A percentile compares a stretch with the other conserved stretches of the same genome.
Evolutionary conservation across 2,329 filamentous ascomycete genomes (phyloP).

Genomic region (Trichoderma hamatum): DNA sequence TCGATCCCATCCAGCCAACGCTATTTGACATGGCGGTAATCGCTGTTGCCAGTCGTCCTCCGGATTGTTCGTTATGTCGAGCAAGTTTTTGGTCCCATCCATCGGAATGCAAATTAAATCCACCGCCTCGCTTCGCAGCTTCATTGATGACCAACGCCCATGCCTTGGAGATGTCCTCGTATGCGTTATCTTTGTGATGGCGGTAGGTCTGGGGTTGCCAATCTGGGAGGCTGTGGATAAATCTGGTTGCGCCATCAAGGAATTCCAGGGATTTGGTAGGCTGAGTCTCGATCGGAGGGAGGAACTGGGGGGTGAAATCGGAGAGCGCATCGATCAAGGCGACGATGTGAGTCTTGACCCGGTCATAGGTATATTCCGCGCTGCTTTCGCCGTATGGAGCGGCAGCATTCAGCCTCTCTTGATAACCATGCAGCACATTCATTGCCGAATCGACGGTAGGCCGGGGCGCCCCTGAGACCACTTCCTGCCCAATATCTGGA

Average conservation of each 20-base stretch:
- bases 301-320: constrained; percentile 94
- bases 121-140: constrained; percentile 85
- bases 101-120: constrained; percentile 84
- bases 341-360: constrained; percentile 78
- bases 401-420: constrained; percentile 73
- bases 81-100: constrained; percentile 89
- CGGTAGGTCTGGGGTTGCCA: constrained; percentile 90
- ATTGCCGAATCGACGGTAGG: constrained; percentile 82
- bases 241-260: constrained; percentile 84
- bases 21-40: constrained; percentile 74
- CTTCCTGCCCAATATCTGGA: constrained; percentile 81
- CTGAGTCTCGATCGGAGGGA: constrained; percentile 87
- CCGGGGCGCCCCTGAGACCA: constrained; percentile 81
- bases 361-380: constrained; percentile 93
- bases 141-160: constrained; percentile 93
- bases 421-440: constrained; percentile 79
- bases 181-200: constrained; percentile 91
- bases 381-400: constrained; percentile 85
- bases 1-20: constrained; percentile 74
- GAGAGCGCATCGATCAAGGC: constrained; percentile 85
- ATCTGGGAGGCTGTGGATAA: constrained; percentile 86
- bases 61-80: constrained; percentile 85
- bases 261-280: constrained; percentile 82
- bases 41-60: constrained; percentile 78
- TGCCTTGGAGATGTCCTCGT: constrained; percentile 92